Conservation (phyloP, 1,284 basidiomycete species). For the Volvariella volvacea region DNA sequence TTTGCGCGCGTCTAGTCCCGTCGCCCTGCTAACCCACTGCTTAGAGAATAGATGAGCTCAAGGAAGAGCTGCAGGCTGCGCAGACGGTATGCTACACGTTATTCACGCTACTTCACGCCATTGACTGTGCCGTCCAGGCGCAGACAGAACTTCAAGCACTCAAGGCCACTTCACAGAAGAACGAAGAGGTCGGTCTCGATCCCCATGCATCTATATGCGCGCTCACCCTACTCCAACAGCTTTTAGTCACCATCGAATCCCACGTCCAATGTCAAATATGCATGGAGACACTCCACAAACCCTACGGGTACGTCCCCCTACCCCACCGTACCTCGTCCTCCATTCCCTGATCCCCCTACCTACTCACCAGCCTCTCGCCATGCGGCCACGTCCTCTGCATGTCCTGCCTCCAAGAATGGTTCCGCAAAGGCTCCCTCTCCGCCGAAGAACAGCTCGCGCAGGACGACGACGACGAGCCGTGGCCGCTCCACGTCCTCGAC, state of each 20-base stretch:
- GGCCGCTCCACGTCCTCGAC: constrained; percentile 42
- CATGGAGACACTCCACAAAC: constrained; percentile 57
- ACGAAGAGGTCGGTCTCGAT: neutral
- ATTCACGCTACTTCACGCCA: too few relatives aligned
- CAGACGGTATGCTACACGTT: constrained; percentile 21
- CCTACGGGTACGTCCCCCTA: constrained; percentile 48
- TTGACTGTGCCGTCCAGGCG: neutral
- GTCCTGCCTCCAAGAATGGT: constrained; percentile 67
- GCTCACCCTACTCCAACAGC: neutral
- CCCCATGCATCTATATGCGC: neutral
- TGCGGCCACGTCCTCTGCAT: constrained; percentile 70
- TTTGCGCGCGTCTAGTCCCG: constrained; percentile 2
- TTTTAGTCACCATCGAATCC: constrained; percentile 43
- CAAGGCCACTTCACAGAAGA: constrained; percentile 4
- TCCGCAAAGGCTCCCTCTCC: constrained; percentile 52
- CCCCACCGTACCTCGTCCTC: neutral
- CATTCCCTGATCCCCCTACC: constrained; percentile 5
- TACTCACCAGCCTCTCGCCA: constrained; percentile 48
- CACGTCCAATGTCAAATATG: constrained; percentile 68
- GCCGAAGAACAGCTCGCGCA: constrained; percentile 43
- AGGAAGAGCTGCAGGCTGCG: constrained; percentile 28
- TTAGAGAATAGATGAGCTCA: constrained; percentile 45
- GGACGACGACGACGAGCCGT: constrained; percentile 42
- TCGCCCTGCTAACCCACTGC: constrained; percentile 4
- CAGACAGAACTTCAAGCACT: constrained; percentile 8